phyloP scores from a whole-genome alignment of 345 rosid genomes.

The Salix caprea region DNA sequence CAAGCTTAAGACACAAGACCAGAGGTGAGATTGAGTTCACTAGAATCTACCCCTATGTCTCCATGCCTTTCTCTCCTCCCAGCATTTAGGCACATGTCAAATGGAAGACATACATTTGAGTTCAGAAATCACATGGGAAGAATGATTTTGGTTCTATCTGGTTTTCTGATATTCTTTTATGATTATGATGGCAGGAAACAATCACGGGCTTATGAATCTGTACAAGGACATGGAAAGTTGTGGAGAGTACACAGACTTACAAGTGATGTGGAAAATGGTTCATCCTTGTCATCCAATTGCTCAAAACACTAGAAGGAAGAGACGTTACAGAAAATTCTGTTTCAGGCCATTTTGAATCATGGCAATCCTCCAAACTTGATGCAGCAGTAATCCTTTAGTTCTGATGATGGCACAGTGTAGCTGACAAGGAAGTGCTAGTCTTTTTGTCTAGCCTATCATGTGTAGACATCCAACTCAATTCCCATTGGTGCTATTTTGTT shows the following conservation, averaged over 20 bases:
- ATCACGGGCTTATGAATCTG: conserved; percentile 35
- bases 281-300: conserved; percentile 29
- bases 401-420: background rate
- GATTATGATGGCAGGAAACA: conserved; percentile 28
- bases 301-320: conserved; percentile 16
- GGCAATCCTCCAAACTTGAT: background rate
- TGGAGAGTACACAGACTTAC: conserved; percentile 49
- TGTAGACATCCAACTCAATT: background rate
- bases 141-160: background rate
- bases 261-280: conserved; percentile 63
- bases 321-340: conserved; percentile 29
- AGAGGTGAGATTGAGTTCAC: conserved; percentile 35
- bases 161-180: background rate
- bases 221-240: conserved; percentile 62
- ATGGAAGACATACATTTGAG: background rate
- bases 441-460: background rate
- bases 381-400: background rate
- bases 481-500: background rate
- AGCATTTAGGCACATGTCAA: background rate
- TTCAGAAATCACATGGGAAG: background rate
- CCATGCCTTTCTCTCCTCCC: background rate
- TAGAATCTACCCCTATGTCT: background rate
- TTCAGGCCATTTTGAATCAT: conserved; percentile 25
- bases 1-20: conserved; percentile 28
- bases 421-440: background rate